These are phyloP conservation scores for Aspergillus luchuensis DNA, from an alignment of 2,329 filamentous ascomycete genomes.

Conservation along the genomic window DNA sequence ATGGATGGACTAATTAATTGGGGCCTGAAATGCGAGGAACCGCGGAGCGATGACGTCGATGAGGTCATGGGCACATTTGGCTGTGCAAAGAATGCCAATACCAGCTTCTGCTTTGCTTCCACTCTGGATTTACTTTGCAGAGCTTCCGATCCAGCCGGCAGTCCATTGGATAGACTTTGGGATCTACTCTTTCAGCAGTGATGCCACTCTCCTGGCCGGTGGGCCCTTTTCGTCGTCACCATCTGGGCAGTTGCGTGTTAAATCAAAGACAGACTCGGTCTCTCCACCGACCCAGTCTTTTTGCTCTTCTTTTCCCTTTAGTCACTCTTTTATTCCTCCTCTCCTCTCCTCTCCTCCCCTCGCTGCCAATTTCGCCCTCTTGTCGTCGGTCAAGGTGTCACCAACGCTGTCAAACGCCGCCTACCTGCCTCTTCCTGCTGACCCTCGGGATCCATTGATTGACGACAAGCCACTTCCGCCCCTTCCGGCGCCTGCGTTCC, in stretches of 20 bases:
- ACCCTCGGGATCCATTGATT: neutral
- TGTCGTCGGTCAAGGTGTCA: neutral
- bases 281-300: neutral
- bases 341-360: neutral
- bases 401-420: no score
- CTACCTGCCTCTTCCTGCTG: neutral
- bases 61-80: constrained; percentile 3
- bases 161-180: neutral
- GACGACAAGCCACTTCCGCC: constrained; percentile 21
- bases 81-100: neutral
- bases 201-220: neutral
- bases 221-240: constrained; percentile 3
- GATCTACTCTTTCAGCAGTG: neutral
- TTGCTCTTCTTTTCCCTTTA: neutral
- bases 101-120: no score
- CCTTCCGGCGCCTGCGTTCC: constrained; percentile 12
- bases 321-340: neutral
- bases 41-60: constrained; percentile 12
- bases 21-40: no score
- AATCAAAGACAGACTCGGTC: neutral
- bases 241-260: neutral
- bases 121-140: neutral
- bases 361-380: neutral
- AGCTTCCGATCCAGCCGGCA: neutral
- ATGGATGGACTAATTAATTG: no score